phyloP scores from a whole-genome alignment of 345 rosid species.

The Rhodomyrtus tomentosa region DNA sequence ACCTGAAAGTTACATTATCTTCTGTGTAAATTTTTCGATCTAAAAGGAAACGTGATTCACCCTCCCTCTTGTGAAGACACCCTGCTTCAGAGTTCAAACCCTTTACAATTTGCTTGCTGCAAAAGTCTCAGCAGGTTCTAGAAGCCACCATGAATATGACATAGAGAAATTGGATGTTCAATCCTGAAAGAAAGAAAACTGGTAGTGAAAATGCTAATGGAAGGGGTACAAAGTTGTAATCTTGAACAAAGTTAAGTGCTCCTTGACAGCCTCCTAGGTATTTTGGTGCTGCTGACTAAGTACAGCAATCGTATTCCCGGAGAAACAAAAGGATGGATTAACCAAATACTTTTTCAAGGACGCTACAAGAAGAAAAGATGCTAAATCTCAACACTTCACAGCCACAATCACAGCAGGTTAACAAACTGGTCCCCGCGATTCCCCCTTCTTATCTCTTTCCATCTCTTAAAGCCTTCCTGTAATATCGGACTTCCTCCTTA shows the following conservation, averaged over 20 bases:
- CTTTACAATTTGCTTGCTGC: not conserved
- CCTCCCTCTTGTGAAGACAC: not conserved
- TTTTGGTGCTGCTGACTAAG: not conserved
- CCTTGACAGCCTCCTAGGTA: not conserved
- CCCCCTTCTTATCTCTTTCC: not conserved
- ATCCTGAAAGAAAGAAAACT: not conserved
- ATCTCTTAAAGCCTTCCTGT: not conserved
- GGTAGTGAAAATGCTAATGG: not conserved
- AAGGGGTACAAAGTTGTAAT: not conserved
- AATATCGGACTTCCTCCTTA: not conserved
- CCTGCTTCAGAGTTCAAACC: not conserved
- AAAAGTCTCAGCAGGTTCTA: not conserved
- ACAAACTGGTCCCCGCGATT: not conserved
- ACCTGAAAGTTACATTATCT: not conserved
- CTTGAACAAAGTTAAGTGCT: not conserved
- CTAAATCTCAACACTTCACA: not conserved
- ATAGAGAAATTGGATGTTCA: not conserved
- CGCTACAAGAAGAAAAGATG: not conserved
- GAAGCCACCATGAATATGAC: not conserved
- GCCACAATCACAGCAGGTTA: not conserved
- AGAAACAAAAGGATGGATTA: not conserved
- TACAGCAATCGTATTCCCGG: not conserved
- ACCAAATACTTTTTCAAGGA: not conserved
- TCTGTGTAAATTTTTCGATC: not conserved
- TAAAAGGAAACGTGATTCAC: not conserved